Percentiles rank a stretch among this genome's conserved stretches.
Conservation (phyloP, 2,329 filamentous ascomycete genomes). For the Ustulina deusta region DNA sequence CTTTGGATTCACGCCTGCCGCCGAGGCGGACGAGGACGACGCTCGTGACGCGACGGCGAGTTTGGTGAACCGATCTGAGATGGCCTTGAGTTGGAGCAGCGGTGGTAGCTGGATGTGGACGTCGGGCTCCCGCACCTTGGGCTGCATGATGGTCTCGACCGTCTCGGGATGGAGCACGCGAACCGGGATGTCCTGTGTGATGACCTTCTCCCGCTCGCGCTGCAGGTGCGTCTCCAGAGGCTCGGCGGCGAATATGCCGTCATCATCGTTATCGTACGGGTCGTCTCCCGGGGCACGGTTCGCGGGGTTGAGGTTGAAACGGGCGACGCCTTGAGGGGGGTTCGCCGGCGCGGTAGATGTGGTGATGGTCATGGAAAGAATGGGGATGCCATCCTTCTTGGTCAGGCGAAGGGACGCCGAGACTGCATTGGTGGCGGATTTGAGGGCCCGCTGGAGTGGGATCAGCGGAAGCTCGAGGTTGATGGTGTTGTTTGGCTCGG, state of each 20-base stretch:
- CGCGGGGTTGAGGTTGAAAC: slow-evolving; percentile 44
- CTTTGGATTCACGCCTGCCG: slow-evolving; percentile 65
- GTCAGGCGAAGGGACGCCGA: slow-evolving; percentile 89
- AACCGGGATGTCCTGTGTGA: slow-evolving; percentile 97
- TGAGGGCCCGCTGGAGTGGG: slow-evolving; percentile 89
- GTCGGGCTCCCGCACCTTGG: slow-evolving; percentile 88
- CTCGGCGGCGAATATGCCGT: slow-evolving; percentile 60
- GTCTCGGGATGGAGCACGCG: slow-evolving; percentile 84
- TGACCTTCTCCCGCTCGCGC: slow-evolving; percentile 86
- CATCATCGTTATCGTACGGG: slow-evolving; percentile 55
- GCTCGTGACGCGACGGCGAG: slow-evolving; percentile 68
- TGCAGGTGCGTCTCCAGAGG: slow-evolving; percentile 68
- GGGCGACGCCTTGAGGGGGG: slow-evolving; percentile 53
- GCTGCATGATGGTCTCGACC: slow-evolving; percentile 95
- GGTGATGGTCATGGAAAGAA: slow-evolving; percentile 90
- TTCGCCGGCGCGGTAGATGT: slow-evolving; percentile 73
- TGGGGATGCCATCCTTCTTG: slow-evolving; percentile 88
- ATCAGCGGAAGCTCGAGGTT: slow-evolving; percentile 95
- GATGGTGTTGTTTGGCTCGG: slow-evolving; percentile 85
- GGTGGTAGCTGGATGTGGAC: slow-evolving; percentile 93
- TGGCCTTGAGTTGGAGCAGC: slow-evolving; percentile 88
- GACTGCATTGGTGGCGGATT: slow-evolving; percentile 83
- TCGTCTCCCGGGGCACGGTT: slow-evolving; percentile 53
- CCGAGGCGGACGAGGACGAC: slow-evolving; percentile 46
- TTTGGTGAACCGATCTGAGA: slow-evolving; percentile 95